These are phyloP conservation scores for Didymella arachidicola DNA, from an alignment of 2,329 filamentous ascomycete species.

Conservation along the genomic window DNA sequence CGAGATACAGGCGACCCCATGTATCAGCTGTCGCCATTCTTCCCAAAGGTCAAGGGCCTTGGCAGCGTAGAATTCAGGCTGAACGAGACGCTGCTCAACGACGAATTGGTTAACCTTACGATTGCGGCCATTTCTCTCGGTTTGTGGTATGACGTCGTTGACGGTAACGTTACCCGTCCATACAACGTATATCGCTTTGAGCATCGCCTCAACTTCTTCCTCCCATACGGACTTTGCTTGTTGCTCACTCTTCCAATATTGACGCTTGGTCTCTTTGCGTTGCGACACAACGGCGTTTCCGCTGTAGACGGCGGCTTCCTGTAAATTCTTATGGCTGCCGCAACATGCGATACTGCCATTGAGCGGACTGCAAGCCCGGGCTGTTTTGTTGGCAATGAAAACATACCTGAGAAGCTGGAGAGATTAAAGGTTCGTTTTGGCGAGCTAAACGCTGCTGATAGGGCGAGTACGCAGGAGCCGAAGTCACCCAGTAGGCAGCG, in stretches of 20 bases:
- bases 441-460: neutral
- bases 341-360: neutral
- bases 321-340: neutral
- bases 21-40: too few species aligned
- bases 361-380: neutral
- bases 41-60: too few species aligned
- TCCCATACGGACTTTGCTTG: neutral
- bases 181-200: neutral
- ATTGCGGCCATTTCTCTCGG: too few species aligned
- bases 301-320: neutral
- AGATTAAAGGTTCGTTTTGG: neutral
- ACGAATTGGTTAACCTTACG: too few species aligned
- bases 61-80: too few species aligned
- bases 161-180: neutral
- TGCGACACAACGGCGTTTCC: neutral
- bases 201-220: neutral
- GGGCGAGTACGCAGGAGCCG: too few species aligned
- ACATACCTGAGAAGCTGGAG: neutral
- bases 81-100: too few species aligned
- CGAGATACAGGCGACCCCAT: too few species aligned
- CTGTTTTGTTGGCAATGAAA: neutral
- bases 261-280: neutral
- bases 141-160: neutral
- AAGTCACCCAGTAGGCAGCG: too few species aligned
- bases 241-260: neutral